phyloP scores from a whole-genome alignment of 2,329 filamentous ascomycete species.

The Clonostachys chloroleuca region DNA sequence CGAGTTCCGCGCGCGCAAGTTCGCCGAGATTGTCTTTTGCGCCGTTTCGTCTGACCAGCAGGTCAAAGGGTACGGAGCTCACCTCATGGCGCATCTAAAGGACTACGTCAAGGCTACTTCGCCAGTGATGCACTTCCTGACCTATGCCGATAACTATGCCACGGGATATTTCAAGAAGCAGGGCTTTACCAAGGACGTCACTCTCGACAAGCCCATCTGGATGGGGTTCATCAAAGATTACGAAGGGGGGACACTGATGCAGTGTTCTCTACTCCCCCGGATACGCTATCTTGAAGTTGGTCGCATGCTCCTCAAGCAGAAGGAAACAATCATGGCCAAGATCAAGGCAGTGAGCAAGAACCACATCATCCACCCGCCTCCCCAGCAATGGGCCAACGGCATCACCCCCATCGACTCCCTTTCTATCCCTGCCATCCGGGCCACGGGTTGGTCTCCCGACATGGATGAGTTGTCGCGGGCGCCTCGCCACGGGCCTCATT shows the following conservation, averaged over 20 bases:
- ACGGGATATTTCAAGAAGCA: conserved; percentile 98
- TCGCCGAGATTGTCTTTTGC: conserved; percentile 93
- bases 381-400: conserved; percentile 63
- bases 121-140: conserved; percentile 91
- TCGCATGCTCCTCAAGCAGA: conserved; percentile 88
- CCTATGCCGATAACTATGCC: conserved; percentile 92
- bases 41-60: conserved; percentile 91
- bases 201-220: conserved; percentile 79
- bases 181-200: conserved; percentile 93
- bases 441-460: conserved; percentile 82
- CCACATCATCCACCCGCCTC: conserved; percentile 64
- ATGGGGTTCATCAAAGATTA: conserved; percentile 99
- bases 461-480: conserved; percentile 81
- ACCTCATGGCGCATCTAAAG: conserved; percentile 91
- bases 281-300: conserved; percentile 83
- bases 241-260: conserved; percentile 93
- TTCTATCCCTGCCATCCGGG: conserved; percentile 74
- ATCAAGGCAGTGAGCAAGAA: conserved; percentile 74
- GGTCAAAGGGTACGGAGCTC: conserved; percentile 90
- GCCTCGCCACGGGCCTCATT: conserved; percentile 71
- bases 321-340: conserved; percentile 84
- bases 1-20: conserved; percentile 78
- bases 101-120: conserved; percentile 92
- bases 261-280: conserved; percentile 86
- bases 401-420: conserved; percentile 60